These are phyloP conservation scores for Cichorium intybus DNA, from an alignment of 140 eudicot species.

Conservation along the genomic window DNA sequence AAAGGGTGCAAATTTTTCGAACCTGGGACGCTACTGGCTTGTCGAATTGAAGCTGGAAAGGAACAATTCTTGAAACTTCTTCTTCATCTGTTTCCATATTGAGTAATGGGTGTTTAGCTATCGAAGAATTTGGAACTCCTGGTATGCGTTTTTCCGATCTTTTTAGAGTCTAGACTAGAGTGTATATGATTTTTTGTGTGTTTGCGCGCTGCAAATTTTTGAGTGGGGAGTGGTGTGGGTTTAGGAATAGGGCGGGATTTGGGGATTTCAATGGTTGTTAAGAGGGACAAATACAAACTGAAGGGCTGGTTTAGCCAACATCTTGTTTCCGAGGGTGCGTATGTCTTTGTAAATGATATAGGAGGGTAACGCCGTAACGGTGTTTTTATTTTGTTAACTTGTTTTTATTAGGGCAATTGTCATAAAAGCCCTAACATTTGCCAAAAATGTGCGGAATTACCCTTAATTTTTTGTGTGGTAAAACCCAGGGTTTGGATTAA, in stretches of 20 bases:
- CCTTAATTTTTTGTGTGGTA: too few species aligned
- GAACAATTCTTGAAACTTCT: constrained; percentile 41
- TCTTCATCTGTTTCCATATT: constrained; percentile 50
- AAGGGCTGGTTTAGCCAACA: background rate
- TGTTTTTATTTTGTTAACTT: too few species aligned
- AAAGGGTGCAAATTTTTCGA: background rate
- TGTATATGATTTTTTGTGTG: background rate
- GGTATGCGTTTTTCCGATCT: background rate
- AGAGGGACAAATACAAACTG: background rate
- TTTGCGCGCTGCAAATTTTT: background rate
- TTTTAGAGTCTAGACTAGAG: background rate
- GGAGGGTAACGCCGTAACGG: too few species aligned
- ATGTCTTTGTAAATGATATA: too few species aligned
- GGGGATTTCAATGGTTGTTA: constrained; percentile 8
- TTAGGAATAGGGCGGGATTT: constrained; percentile 32
- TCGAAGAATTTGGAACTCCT: background rate
- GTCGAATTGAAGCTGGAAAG: constrained; percentile 93
- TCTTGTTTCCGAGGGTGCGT: background rate
- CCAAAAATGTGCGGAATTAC: too few species aligned
- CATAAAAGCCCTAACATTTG: too few species aligned
- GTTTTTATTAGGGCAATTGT: too few species aligned
- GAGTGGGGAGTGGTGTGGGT: constrained; percentile 15
- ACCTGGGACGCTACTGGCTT: constrained; percentile 86
- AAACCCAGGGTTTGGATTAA: too few species aligned
- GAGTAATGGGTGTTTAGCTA: background rate